These are phyloP conservation scores for Zea mays DNA, from an alignment of 176 grass and related monocot species.

Conservation along the genomic window Zm-B73-REFERENCE-NAM-5.0 NC_050101.1:151147501-151148000, in stretches of 20 bases:
- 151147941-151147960: constrained; percentile 49
- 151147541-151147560: too few species aligned
- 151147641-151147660: too few species aligned
- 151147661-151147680: too few species aligned
- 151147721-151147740: background rate
- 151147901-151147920: constrained; percentile 82
- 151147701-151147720: background rate
- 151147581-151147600: too few species aligned
- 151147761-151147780: background rate
- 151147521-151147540: too few species aligned
- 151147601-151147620: too few species aligned
- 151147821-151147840: constrained; percentile 30
- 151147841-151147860: constrained; percentile 53
- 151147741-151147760: background rate
- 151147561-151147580: too few species aligned
- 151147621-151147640: too few species aligned
- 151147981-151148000: constrained; percentile 18
- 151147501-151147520: too few species aligned
- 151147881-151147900: constrained; percentile 84
- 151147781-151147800: background rate
- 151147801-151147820: background rate
- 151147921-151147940: constrained; percentile 74
- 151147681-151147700: background rate
- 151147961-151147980: constrained; percentile 73
- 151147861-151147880: constrained; percentile 85